phyloP scores from a whole-genome alignment of 768 basidiomycete genomes.

The Boletus patriciae region DNA sequence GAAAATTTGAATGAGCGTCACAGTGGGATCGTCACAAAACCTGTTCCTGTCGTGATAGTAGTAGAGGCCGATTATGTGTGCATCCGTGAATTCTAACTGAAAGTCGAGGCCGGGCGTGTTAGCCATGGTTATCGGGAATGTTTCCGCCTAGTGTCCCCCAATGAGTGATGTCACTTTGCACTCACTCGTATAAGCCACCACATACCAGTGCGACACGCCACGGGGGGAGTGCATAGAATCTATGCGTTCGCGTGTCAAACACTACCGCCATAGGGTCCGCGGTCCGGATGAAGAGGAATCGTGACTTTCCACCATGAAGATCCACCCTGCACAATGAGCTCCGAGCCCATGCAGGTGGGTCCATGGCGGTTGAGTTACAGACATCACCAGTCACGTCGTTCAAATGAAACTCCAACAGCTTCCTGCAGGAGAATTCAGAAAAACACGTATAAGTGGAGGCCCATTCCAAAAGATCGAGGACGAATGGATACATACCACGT shows the following conservation, averaged over 20 bases:
- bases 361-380: not conserved
- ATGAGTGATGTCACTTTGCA: not conserved
- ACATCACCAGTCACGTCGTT: not conserved
- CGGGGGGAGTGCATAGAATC: not conserved
- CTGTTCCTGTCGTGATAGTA: not conserved
- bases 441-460: not conserved
- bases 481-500: not conserved
- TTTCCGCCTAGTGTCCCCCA: too few species aligned
- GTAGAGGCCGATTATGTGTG: not conserved
- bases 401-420: not conserved
- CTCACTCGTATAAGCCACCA: not conserved
- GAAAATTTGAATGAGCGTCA: not conserved
- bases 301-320: not conserved
- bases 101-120: too few species aligned
- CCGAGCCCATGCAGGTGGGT: not conserved
- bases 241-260: not conserved
- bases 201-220: not conserved
- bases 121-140: not conserved
- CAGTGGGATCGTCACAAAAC: too few species aligned
- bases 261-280: not conserved
- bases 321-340: accelerated
- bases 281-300: not conserved
- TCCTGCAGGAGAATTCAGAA: not conserved
- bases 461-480: too few species aligned
- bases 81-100: not conserved